These are phyloP conservation scores for Luzula sylvatica DNA, from an alignment of 176 grass and related monocot genomes.

Conservation along the genomic window DNA sequence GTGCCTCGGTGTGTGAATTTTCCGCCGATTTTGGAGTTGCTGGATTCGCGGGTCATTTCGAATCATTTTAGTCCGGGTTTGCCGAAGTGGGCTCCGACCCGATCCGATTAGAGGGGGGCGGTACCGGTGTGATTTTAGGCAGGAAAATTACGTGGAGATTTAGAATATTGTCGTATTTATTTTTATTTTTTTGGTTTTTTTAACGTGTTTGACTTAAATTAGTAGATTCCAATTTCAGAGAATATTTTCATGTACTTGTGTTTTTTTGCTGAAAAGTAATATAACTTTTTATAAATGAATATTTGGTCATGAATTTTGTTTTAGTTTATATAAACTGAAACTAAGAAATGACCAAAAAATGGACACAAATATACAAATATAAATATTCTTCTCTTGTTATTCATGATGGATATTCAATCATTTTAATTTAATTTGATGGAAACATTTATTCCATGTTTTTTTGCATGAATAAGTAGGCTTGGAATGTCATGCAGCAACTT, in stretches of 20 bases:
- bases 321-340: background rate
- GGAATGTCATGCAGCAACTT: background rate
- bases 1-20: conserved; percentile 78
- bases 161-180: conserved; percentile 15
- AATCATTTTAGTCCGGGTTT: conserved; percentile 65
- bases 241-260: conserved; percentile 21
- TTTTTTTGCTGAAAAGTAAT: conserved; percentile 23
- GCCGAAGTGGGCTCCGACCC: conserved; percentile 56
- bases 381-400: background rate
- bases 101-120: conserved; percentile 16
- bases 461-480: too few relatives aligned
- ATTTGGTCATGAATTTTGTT: background rate
- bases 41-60: conserved; percentile 86
- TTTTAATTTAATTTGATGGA: too few relatives aligned
- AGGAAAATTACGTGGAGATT: conserved; percentile 7
- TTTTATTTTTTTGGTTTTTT: conserved; percentile 24
- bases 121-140: conserved; percentile 2
- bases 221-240: conserved; percentile 20
- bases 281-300: conserved; percentile 12
- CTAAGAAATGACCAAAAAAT: background rate
- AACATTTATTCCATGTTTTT: too few relatives aligned
- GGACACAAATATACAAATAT: background rate
- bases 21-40: conserved; percentile 78
- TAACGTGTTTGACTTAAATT: conserved; percentile 26
- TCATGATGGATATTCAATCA: too few relatives aligned